phyloP scores from a whole-genome alignment of 345 rosid genomes.

The Hypericum perforatum region DNA sequence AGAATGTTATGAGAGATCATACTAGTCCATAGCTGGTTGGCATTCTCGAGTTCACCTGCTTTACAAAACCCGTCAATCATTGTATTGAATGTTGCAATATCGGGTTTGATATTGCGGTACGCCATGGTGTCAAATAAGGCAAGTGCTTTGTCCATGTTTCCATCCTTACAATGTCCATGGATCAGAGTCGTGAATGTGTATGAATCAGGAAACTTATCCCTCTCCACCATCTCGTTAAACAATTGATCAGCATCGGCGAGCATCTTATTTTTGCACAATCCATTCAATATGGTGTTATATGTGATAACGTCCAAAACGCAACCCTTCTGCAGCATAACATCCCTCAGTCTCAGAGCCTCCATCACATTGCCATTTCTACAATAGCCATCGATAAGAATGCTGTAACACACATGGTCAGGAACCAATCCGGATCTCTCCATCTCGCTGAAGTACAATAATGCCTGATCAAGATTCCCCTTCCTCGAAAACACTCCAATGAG shows the following conservation, averaged over 20 bases:
- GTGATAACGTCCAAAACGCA: slow-evolving; percentile 67
- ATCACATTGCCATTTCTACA: slow-evolving; percentile 44
- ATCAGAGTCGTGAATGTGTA: slow-evolving; percentile 50
- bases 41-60: slow-evolving; percentile 53
- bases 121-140: slow-evolving; percentile 47
- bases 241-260: slow-evolving; percentile 54
- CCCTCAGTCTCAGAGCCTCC: slow-evolving; percentile 54
- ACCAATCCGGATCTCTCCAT: slow-evolving; percentile 49
- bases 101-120: slow-evolving; percentile 50
- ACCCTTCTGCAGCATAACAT: slow-evolving; percentile 63
- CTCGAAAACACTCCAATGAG: slow-evolving; percentile 40
- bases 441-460: slow-evolving; percentile 35
- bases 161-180: slow-evolving; percentile 30
- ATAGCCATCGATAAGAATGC: slow-evolving; percentile 64
- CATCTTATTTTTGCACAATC: slow-evolving; percentile 63
- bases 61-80: slow-evolving; percentile 74
- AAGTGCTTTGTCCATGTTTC: slow-evolving; percentile 50
- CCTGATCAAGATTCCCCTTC: slow-evolving; percentile 32
- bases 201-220: slow-evolving; percentile 57
- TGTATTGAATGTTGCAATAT: slow-evolving; percentile 69
- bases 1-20: slow-evolving; percentile 39
- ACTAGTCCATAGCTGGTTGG: slow-evolving; percentile 46
- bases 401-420: slow-evolving; percentile 61
- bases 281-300: slow-evolving; percentile 59
- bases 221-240: slow-evolving; percentile 52